phyloP scores from a whole-genome alignment of 768 basidiomycete species.

The Cystofilobasidium macerans region DNA sequence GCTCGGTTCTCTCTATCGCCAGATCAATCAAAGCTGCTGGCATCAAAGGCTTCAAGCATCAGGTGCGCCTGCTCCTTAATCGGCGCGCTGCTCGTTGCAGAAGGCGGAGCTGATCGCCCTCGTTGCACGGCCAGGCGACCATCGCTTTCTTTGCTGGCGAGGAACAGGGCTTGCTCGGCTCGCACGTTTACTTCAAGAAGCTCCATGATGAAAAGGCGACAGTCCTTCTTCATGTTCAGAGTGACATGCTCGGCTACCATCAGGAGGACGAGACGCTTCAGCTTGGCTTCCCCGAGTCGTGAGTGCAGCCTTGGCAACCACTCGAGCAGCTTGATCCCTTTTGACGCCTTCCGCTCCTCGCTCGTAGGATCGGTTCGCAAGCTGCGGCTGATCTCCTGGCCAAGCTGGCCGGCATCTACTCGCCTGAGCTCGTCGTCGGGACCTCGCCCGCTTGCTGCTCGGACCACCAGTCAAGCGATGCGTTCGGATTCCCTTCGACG shows the following conservation, averaged over 20 bases:
- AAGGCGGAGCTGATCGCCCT: background rate
- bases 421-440: slow-evolving; percentile 58
- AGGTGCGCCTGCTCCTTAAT: slow-evolving; percentile 40
- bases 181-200: slow-evolving; percentile 59
- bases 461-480: slow-evolving; percentile 68
- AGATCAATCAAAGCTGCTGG: slow-evolving; percentile 48
- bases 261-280: slow-evolving; percentile 66
- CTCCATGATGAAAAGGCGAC: slow-evolving; percentile 52
- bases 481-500: slow-evolving; percentile 73
- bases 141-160: slow-evolving; percentile 80
- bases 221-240: slow-evolving; percentile 73
- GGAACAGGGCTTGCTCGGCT: slow-evolving; percentile 77
- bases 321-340: slow-evolving; percentile 14
- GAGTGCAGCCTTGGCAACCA: no score
- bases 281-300: slow-evolving; percentile 66
- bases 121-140: slow-evolving; percentile 64
- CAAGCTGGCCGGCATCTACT: slow-evolving; percentile 67
- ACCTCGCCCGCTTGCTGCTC: slow-evolving; percentile 66
- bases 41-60: slow-evolving; percentile 40
- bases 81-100: background rate
- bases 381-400: slow-evolving; percentile 64
- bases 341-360: background rate
- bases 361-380: slow-evolving; percentile 59
- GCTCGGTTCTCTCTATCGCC: slow-evolving; percentile 68
- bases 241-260: slow-evolving; percentile 85